phyloP scores from a whole-genome alignment of 2,329 filamentous ascomycete genomes.

The Mariannaea elegans region DNA sequence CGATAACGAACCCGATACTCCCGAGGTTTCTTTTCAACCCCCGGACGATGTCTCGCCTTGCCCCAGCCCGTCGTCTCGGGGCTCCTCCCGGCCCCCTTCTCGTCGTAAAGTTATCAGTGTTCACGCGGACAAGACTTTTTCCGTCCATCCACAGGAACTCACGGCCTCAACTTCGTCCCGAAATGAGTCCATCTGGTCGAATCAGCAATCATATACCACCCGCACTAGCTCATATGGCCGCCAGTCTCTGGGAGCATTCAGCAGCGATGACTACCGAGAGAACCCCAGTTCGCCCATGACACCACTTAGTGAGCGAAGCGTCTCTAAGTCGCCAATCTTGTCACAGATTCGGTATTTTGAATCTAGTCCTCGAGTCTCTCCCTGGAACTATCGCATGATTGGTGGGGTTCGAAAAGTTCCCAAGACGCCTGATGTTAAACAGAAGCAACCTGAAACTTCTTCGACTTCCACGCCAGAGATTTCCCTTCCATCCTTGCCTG shows the following conservation, averaged over 20 bases:
- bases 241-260: conserved; percentile 56
- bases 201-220: conserved; percentile 55
- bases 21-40: conserved; percentile 24
- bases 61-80: conserved; percentile 28
- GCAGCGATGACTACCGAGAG: conserved; percentile 57
- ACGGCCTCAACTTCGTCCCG: conserved; percentile 41
- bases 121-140: conserved; percentile 68
- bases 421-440: conserved; percentile 50
- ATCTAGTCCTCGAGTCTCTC: conserved; percentile 43
- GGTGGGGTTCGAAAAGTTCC: conserved; percentile 64
- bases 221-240: conserved; percentile 59
- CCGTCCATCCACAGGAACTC: conserved; percentile 52
- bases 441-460: conserved; percentile 45
- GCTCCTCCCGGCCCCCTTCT: conserved; percentile 41
- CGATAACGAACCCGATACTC: conserved; percentile 30
- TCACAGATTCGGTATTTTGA: conserved; percentile 25
- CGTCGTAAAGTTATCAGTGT: conserved; percentile 56
- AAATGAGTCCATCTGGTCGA: conserved; percentile 49
- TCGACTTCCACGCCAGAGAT: conserved; percentile 38
- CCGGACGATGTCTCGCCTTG: conserved; percentile 12
- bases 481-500: conserved; percentile 43
- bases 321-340: conserved; percentile 32
- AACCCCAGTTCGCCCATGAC: conserved; percentile 60
- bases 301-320: conserved; percentile 52
- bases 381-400: conserved; percentile 64